Evolutionary conservation across 108 stramenopile genomes (phyloP), one percentile per base, ranked within the genome.

Genomic region (Skeletonema menzelii): DNA sequence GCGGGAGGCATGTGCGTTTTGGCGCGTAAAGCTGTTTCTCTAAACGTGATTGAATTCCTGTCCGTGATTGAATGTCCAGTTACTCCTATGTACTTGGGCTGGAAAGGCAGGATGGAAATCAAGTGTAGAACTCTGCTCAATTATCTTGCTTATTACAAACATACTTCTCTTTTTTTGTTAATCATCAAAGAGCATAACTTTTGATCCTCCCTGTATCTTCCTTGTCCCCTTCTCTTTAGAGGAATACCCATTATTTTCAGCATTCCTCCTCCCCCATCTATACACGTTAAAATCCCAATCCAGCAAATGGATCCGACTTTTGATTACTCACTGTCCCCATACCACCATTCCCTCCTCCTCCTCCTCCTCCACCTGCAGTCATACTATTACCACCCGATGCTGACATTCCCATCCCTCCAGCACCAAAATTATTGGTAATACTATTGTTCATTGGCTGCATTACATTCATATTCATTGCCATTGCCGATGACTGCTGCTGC

Each of bases 271-370:
- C 40, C 4, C 46, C 46, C 17, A 17, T 46, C 46, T 5, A 4
- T 46, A 47, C 19, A 4, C n/a, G 5, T 32, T 69, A 77, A 44
- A 77, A 77, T 15, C 77, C 77, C 59, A 72, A 67, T 22, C 78
- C 78, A 11, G 77, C 77, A 61, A 79, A 79, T 5, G 77, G 77
- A 67, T 79, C 77, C 2, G 62, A 35, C 65, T 79, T 72, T 46
- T 70, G 63, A 71, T n/a, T n/a, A n/a, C n/a, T n/a, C n/a, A n/a
- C n/a, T n/a, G n/a, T n/a, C n/a, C n/a, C n/a, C n/a, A n/a, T n/a
- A n/a, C n/a, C n/a, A n/a, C n/a, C n/a, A n/a, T n/a, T n/a, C n/a
- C n/a, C 57, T 31, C 31, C 69, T 15, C 61, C 38, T 22, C 22
- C 22, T 8, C 49, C 49, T 22, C 49, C 49, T 22, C 49, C 49